phyloP scores from a whole-genome alignment of 1,139 yeast genomes.

The Diutina sp. region DNA sequence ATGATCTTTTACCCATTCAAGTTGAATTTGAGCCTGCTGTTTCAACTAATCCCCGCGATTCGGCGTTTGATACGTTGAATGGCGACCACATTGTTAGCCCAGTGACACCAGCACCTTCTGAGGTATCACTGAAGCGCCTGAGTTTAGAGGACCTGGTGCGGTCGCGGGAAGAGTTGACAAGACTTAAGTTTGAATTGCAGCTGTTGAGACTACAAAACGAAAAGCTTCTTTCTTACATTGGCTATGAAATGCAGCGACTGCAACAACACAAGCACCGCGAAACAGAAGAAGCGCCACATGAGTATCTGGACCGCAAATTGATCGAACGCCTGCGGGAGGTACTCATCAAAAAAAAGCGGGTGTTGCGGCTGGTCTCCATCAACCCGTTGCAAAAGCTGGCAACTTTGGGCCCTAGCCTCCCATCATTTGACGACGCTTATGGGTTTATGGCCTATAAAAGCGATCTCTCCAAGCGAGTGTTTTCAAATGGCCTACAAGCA shows the following conservation, averaged over 20 bases:
- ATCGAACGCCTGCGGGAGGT: constrained; percentile 31
- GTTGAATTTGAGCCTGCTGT: constrained; percentile 27
- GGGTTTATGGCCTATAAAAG: constrained; percentile 23
- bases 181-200: constrained; percentile 40
- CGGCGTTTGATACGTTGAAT: constrained; percentile 2
- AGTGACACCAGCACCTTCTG: neutral
- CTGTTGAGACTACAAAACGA: constrained; percentile 44
- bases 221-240: constrained; percentile 42
- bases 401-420: constrained; percentile 6
- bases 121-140: neutral
- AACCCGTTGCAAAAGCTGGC: constrained; percentile 12
- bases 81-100: neutral
- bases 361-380: constrained; percentile 31
- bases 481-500: constrained; percentile 17
- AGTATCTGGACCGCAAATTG: constrained; percentile 43
- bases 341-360: constrained; percentile 31
- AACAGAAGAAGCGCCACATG: constrained; percentile 18
- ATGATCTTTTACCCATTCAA: constrained; percentile 31
- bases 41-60: neutral
- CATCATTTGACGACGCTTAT: constrained; percentile 17
- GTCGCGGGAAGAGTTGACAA: constrained; percentile 38
- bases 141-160: constrained; percentile 5
- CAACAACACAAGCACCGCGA: neutral
- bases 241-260: constrained; percentile 37
- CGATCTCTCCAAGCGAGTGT: constrained; percentile 16